Evolutionary conservation across 2,329 filamentous ascomycete species (phyloP).

Genomic region (Neofusicoccum kwambonambiense): DNA sequence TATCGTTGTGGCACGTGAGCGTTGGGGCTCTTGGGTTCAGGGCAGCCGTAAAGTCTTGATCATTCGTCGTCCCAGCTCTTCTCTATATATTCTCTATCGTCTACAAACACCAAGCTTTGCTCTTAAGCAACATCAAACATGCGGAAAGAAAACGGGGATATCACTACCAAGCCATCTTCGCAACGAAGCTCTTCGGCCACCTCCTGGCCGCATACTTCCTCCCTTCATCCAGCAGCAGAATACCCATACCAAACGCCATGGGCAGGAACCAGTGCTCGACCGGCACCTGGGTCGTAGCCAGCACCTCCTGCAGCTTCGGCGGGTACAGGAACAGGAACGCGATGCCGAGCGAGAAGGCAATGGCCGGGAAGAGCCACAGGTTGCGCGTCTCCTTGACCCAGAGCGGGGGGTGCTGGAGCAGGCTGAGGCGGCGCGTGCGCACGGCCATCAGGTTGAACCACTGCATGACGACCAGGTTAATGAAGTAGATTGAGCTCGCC

Average conservation of each 20-base stretch:
- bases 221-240: slow-evolving; percentile 65
- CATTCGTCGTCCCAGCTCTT: too few relatives aligned
- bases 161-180: slow-evolving; percentile 61
- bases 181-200: slow-evolving; percentile 58
- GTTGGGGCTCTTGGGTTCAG: too few relatives aligned
- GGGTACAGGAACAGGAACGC: slow-evolving; percentile 65
- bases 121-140: neutral
- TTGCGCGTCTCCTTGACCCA: slow-evolving; percentile 67
- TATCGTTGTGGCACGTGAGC: too few relatives aligned
- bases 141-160: neutral
- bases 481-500: slow-evolving; percentile 74
- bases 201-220: slow-evolving; percentile 63
- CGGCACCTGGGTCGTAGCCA: slow-evolving; percentile 63
- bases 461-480: slow-evolving; percentile 80
- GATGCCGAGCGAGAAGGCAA: slow-evolving; percentile 67
- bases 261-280: slow-evolving; percentile 77
- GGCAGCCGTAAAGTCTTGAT: too few relatives aligned
- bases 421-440: slow-evolving; percentile 57
- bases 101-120: neutral
- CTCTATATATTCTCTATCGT: too few relatives aligned
- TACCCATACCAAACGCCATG: slow-evolving; percentile 65
- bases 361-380: slow-evolving; percentile 66
- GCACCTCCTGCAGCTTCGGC: slow-evolving; percentile 59
- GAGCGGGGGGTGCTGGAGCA: slow-evolving; percentile 70
- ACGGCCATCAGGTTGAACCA: slow-evolving; percentile 73